These are phyloP conservation scores for Vicia faba DNA, from an alignment of 306 rosid genomes.

Conservation along the genomic window DNA sequence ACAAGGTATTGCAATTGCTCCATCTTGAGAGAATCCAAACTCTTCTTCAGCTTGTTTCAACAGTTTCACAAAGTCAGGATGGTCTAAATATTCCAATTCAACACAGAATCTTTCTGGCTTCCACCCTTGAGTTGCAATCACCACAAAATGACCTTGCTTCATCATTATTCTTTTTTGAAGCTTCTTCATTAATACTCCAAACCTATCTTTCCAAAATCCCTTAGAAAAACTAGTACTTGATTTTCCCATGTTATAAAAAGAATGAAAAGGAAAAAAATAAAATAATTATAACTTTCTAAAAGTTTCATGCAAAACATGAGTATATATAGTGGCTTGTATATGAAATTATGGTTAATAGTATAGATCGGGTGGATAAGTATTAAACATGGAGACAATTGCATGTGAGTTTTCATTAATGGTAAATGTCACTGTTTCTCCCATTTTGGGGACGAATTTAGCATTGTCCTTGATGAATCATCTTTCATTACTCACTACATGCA, in stretches of 20 bases:
- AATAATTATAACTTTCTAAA: neutral
- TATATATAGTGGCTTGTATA: slow-evolving; percentile 26
- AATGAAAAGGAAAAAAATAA: neutral
- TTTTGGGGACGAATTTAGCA: slow-evolving; percentile 32
- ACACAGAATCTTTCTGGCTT: slow-evolving; percentile 39
- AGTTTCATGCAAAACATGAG: slow-evolving; percentile 10
- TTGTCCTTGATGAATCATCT: slow-evolving; percentile 34
- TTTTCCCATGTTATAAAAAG: slow-evolving; percentile 45
- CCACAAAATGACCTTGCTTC: slow-evolving; percentile 54
- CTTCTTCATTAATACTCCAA: slow-evolving; percentile 44
- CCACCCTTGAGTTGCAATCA: slow-evolving; percentile 48
- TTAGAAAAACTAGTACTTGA: slow-evolving; percentile 4
- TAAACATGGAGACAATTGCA: slow-evolving; percentile 39
- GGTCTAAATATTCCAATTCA: slow-evolving; percentile 38
- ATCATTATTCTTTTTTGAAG: slow-evolving; percentile 17
- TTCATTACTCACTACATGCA: slow-evolving; percentile 28
- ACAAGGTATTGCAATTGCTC: slow-evolving; percentile 50
- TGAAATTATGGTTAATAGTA: neutral
- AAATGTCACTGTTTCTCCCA: slow-evolving; percentile 34
- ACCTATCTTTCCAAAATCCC: slow-evolving; percentile 41
- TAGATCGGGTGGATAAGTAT: slow-evolving; percentile 1
- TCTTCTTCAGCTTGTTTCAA: slow-evolving; percentile 53
- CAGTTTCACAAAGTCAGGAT: slow-evolving; percentile 47
- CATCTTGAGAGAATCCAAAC: slow-evolving; percentile 51
- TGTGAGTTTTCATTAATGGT: slow-evolving; percentile 39